phyloP scores from a whole-genome alignment of 2,329 filamentous ascomycete genomes.

The Magnaporthiopsis rhizophila region DNA sequence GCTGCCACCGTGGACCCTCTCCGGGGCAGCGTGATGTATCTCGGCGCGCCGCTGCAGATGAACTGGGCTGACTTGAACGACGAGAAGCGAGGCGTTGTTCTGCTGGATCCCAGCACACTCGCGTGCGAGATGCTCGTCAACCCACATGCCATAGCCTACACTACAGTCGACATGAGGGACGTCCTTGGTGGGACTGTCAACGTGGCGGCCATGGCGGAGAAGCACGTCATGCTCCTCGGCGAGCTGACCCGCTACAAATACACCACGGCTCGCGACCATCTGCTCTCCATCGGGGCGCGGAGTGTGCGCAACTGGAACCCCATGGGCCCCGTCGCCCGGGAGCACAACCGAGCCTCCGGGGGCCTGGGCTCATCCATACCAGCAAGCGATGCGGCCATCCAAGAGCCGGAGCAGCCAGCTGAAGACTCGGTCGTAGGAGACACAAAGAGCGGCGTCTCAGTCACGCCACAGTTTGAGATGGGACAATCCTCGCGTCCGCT shows the following conservation, averaged over 20 bases:
- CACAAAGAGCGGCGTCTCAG: not conserved
- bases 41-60: conserved; percentile 23
- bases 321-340: conserved; percentile 10
- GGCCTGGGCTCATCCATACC: not conserved
- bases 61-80: conserved; percentile 25
- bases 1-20: conserved; percentile 7
- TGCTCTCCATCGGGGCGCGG: conserved; percentile 20
- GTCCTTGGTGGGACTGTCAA: conserved; percentile 16
- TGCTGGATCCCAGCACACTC: conserved; percentile 22
- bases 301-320: conserved; percentile 21
- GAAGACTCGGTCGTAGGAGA: not conserved
- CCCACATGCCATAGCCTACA: conserved; percentile 20
- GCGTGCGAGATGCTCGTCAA: conserved; percentile 20
- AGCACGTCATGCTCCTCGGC: conserved; percentile 24
- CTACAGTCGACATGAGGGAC: conserved; percentile 15
- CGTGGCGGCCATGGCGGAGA: conserved; percentile 14
- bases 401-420: not conserved
- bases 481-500: not conserved
- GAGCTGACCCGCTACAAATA: conserved; percentile 19
- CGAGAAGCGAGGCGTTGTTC: conserved; percentile 19
- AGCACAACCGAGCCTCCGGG: conserved; percentile 1
- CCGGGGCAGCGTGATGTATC: conserved; percentile 21
- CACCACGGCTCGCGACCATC: conserved; percentile 19
- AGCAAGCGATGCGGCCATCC: not conserved
- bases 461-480: not conserved